Evolutionary conservation across 306 rosid species (phyloP).

Genomic region (Fragaria vesca): DNA sequence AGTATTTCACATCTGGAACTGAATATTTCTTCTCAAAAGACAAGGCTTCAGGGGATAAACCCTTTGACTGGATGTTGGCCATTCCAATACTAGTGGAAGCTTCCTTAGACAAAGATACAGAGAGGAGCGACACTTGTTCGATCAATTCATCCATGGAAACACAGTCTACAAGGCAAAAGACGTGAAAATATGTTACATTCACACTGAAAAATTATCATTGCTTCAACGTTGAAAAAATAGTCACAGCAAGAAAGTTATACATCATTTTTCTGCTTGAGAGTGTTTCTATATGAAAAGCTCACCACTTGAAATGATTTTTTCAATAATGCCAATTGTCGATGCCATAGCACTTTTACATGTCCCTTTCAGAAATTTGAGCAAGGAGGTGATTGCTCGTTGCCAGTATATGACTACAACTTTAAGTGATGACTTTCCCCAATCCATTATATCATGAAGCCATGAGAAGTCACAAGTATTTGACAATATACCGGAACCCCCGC

Average conservation of each 20-base stretch:
- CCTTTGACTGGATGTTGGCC: constrained; percentile 31
- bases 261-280: neutral
- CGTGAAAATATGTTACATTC: constrained; percentile 24
- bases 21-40: constrained; percentile 34
- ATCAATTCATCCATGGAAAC: constrained; percentile 61
- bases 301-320: constrained; percentile 65
- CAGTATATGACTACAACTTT: constrained; percentile 82
- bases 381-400: constrained; percentile 58
- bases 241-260: constrained; percentile 2
- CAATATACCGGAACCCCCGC: constrained; percentile 33
- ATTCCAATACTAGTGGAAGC: constrained; percentile 41
- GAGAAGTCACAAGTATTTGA: constrained; percentile 45
- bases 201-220: constrained; percentile 2
- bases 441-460: constrained; percentile 80
- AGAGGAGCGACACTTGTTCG: constrained; percentile 62
- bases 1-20: constrained; percentile 38
- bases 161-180: constrained; percentile 50
- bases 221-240: neutral
- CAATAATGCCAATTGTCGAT: constrained; percentile 51
- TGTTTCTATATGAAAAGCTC: constrained; percentile 35
- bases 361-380: constrained; percentile 63
- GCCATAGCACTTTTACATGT: constrained; percentile 44
- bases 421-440: constrained; percentile 94
- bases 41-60: constrained; percentile 38
- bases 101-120: constrained; percentile 58